phyloP scores from a whole-genome alignment of 1,284 basidiomycete genomes.

The Coniophora puteana region DNA sequence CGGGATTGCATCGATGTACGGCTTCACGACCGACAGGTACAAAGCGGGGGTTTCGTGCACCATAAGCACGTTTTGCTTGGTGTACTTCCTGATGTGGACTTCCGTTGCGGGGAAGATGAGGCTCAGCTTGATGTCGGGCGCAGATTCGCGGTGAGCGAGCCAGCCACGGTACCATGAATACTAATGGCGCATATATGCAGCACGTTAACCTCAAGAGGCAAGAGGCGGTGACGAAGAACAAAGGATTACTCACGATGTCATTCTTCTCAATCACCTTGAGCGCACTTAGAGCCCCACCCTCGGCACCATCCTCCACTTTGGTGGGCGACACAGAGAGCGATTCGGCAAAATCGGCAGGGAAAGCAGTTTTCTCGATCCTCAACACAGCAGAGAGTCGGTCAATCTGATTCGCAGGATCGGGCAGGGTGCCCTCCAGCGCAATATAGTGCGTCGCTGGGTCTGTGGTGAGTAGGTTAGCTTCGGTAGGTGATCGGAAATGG shows the following conservation, averaged over 20 bases:
- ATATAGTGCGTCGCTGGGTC: slow-evolving; percentile 22
- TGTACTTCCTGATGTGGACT: slow-evolving; percentile 85
- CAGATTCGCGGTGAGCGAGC: slow-evolving; percentile 20
- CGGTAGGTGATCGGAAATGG: neutral
- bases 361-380: slow-evolving; percentile 54
- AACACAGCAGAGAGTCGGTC: slow-evolving; percentile 44
- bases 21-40: slow-evolving; percentile 67
- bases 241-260: neutral
- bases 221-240: too few relatives aligned
- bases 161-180: slow-evolving; percentile 45
- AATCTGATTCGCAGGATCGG: slow-evolving; percentile 3
- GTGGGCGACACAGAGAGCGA: slow-evolving; percentile 27
- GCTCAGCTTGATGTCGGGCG: slow-evolving; percentile 58
- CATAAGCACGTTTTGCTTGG: slow-evolving; percentile 68
- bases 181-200: slow-evolving; percentile 13
- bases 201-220: too few relatives aligned
- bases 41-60: slow-evolving; percentile 79
- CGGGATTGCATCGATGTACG: slow-evolving; percentile 78
- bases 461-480: slow-evolving; percentile 6
- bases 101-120: slow-evolving; percentile 83
- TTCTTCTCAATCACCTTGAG: neutral
- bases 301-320: slow-evolving; percentile 38
- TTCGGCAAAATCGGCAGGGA: slow-evolving; percentile 33
- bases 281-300: slow-evolving; percentile 37
- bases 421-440: slow-evolving; percentile 27